Evolutionary conservation across 352 stramenopile genomes (phyloP).

Genomic region (Pythium sp.): DNA sequence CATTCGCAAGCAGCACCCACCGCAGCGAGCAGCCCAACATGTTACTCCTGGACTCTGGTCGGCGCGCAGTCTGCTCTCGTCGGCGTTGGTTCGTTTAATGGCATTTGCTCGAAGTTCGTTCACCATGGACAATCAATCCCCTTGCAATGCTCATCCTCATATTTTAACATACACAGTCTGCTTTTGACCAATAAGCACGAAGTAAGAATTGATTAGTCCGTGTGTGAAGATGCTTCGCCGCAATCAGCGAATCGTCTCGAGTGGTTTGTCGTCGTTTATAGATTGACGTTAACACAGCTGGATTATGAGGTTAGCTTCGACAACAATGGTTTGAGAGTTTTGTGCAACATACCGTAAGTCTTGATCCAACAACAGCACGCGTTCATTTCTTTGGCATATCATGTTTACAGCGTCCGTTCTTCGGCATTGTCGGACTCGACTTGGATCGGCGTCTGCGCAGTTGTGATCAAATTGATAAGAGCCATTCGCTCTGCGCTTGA

Average conservation of each 20-base stretch:
- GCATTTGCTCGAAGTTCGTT: background rate
- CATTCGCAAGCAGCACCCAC: background rate
- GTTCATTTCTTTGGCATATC: background rate
- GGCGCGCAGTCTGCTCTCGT: background rate
- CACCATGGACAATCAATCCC: no score
- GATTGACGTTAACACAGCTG: background rate
- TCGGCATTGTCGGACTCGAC: background rate
- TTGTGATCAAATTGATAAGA: constrained; percentile 5
- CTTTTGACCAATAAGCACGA: no score
- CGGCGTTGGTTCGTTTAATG: background rate
- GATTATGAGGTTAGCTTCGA: background rate
- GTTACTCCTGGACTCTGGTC: background rate
- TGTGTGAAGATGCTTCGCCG: no score
- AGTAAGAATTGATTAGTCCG: no score
- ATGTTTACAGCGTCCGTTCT: background rate
- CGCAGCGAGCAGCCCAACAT: background rate
- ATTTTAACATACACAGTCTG: no score
- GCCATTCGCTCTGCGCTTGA: background rate
- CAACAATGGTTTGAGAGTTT: background rate
- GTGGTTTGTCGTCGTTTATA: background rate
- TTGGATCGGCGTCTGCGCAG: background rate
- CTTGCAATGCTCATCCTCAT: no score
- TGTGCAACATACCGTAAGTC: background rate
- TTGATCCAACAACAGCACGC: background rate
- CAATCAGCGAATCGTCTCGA: background rate